Evolutionary conservation across 768 basidiomycete genomes (phyloP).

Genomic region (Termitomyces sp.): DNA sequence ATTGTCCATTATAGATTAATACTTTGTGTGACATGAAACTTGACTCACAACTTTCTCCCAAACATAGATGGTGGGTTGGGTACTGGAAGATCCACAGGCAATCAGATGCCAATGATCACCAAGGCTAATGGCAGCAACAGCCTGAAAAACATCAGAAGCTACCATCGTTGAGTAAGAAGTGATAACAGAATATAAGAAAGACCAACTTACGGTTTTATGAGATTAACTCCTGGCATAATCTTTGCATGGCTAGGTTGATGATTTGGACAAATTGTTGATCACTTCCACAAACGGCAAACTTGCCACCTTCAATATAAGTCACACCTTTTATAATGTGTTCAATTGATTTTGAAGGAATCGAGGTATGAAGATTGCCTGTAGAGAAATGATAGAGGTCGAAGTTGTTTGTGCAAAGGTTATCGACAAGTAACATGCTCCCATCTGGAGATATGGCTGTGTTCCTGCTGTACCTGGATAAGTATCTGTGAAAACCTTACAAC

Average conservation of each 20-base stretch:
- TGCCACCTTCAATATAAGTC: conserved; percentile 8
- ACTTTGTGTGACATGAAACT: too few species aligned
- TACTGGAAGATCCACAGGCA: neutral
- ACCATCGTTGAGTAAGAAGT: neutral
- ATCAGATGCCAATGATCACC: conserved; percentile 2
- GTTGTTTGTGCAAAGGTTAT: conserved; percentile 10
- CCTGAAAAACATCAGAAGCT: conserved; percentile 8
- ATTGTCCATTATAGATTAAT: too few species aligned
- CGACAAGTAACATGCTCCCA: conserved; percentile 8
- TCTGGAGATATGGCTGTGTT: conserved; percentile 10
- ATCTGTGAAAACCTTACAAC: neutral
- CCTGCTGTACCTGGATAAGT: conserved; percentile 5
- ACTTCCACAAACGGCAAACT: conserved; percentile 8
- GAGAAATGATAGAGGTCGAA: conserved; percentile 9
- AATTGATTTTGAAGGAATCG: neutral
- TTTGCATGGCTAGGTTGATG: conserved; percentile 3
- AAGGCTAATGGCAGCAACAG: neutral
- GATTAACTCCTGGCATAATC: neutral
- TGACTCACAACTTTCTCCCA: conserved; percentile 6
- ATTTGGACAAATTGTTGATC: neutral
- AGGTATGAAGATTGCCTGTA: neutral
- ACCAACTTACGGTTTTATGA: neutral
- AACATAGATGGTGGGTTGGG: neutral
- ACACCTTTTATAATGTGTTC: conserved; percentile 6
- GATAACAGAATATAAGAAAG: too few species aligned